Conservation (phyloP, 2,329 filamentous ascomycete species). For the Pseudogymnoascus sp. region DNA sequence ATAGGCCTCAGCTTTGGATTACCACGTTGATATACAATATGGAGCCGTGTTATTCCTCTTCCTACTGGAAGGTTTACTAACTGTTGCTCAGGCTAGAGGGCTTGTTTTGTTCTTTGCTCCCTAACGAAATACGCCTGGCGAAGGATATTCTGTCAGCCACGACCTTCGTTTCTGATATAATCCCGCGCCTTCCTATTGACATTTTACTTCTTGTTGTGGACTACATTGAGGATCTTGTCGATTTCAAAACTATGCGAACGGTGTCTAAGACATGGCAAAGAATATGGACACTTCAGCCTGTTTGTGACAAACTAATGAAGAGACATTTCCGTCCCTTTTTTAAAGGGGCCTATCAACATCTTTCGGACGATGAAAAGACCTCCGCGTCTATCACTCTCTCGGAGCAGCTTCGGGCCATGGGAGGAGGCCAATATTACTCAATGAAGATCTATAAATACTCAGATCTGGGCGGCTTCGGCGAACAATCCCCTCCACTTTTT, state of each 20-base stretch:
- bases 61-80: constrained; percentile 5
- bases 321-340: constrained; percentile 1
- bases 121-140: constrained; percentile 15
- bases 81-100: constrained; percentile 16
- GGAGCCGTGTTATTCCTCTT: neutral
- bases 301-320: constrained; percentile 10
- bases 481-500: neutral
- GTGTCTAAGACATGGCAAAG: constrained; percentile 9
- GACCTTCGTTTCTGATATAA: constrained; percentile 15
- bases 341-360: neutral
- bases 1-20: neutral
- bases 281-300: neutral
- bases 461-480: neutral
- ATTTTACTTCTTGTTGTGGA: constrained; percentile 17
- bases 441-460: constrained; percentile 10
- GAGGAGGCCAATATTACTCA: neutral
- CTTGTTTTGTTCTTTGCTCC: constrained; percentile 15
- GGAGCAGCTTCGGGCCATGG: constrained; percentile 1
- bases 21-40: neutral
- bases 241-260: neutral
- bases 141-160: constrained; percentile 6
- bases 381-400: neutral
- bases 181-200: constrained; percentile 18
- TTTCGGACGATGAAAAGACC: neutral
- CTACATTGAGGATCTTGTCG: constrained; percentile 15